Conservation (phyloP, 2,329 filamentous ascomycete species). For the Periconia sp. region DNA sequence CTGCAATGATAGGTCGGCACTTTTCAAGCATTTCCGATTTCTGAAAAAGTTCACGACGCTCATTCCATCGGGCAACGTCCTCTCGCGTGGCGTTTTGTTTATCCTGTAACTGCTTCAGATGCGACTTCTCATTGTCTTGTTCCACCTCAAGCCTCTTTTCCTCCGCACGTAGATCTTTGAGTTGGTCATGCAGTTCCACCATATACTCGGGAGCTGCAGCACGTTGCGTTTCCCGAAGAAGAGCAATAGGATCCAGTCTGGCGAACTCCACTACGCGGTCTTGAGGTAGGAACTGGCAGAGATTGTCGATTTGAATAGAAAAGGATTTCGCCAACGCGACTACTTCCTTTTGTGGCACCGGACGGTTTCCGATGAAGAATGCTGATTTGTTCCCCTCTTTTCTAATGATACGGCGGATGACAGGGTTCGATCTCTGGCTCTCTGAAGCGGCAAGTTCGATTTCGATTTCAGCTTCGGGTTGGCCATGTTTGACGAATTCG, state of each 20-base stretch:
- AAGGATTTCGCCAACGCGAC: constrained; percentile 68
- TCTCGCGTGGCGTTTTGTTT: constrained; percentile 74
- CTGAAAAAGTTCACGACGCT: constrained; percentile 69
- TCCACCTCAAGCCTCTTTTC: constrained; percentile 66
- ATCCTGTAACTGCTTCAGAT: constrained; percentile 67
- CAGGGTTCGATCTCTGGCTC: constrained; percentile 64
- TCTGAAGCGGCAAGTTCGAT: constrained; percentile 76
- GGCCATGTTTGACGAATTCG: constrained; percentile 93
- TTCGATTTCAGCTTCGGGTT: constrained; percentile 76
- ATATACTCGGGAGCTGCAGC: constrained; percentile 84
- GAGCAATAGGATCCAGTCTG: constrained; percentile 74
- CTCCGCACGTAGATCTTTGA: constrained; percentile 70
- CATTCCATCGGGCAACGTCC: constrained; percentile 80
- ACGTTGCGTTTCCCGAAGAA: constrained; percentile 82
- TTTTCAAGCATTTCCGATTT: constrained; percentile 67
- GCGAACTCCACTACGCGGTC: constrained; percentile 96
- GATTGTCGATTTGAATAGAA: constrained; percentile 93
- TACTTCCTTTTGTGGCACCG: constrained; percentile 63
- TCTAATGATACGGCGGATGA: constrained; percentile 75
- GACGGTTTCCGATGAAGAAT: constrained; percentile 75
- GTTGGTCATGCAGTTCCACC: constrained; percentile 72
- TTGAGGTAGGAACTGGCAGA: constrained; percentile 96
- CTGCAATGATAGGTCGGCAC: constrained; percentile 67
- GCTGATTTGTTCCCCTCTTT: constrained; percentile 78
- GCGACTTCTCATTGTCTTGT: constrained; percentile 59